Evolutionary conservation across 495 filamentous ascomycete genomes (phyloP).

Genomic region (Hyphodiscus hymeniophilus): DNA sequence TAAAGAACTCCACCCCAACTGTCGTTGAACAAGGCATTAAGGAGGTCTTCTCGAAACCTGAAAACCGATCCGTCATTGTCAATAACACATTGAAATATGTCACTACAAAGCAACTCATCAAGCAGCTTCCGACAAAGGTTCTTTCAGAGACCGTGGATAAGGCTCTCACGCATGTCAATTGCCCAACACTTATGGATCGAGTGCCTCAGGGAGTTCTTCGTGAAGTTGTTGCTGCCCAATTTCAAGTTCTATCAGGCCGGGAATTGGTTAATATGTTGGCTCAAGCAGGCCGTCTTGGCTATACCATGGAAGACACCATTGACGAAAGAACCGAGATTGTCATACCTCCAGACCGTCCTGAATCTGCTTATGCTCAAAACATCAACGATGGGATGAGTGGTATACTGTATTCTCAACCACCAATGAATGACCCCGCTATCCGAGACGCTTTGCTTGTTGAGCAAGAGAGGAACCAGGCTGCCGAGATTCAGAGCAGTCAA

Average conservation of each 20-base stretch:
- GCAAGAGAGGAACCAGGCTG: constrained; percentile 6
- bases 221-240: background rate
- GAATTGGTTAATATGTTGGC: constrained; percentile 15
- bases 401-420: background rate
- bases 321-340: constrained; percentile 13
- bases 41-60: background rate
- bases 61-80: background rate
- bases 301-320: constrained; percentile 11
- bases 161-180: too few species aligned
- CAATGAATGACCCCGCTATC: background rate
- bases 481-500: background rate
- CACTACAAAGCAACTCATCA: background rate
- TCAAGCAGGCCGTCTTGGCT: constrained; percentile 14
- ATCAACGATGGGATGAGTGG: background rate
- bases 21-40: constrained; percentile 11
- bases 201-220: constrained; percentile 7
- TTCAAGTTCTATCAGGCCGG: constrained; percentile 5
- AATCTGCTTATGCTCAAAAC: too few species aligned
- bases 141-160: too few species aligned
- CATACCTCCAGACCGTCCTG: background rate
- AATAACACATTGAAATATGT: background rate
- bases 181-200: background rate
- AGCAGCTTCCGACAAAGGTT: too few species aligned
- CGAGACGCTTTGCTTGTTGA: constrained; percentile 3
- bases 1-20: constrained; percentile 13